phyloP scores from a whole-genome alignment of 495 filamentous ascomycete species.

The Xylaria sp. region DNA sequence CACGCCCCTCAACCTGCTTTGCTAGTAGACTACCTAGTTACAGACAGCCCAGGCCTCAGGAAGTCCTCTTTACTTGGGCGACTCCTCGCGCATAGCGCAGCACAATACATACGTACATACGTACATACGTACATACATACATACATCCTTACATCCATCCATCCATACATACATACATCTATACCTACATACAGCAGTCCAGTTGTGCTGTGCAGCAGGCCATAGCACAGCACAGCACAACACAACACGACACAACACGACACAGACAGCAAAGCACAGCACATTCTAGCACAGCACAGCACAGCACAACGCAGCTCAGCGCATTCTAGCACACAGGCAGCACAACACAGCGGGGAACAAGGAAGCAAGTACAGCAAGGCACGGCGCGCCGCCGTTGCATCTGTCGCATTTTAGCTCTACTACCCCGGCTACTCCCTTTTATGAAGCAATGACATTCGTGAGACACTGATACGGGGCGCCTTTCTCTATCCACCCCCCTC shows the following conservation, averaged over 20 bases:
- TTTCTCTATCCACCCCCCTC: constrained; percentile 42
- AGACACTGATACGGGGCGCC: constrained; percentile 46
- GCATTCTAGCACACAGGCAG: constrained; percentile 22
- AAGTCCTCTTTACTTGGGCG: constrained; percentile 28
- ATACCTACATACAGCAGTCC: too few species aligned
- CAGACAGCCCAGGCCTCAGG: constrained; percentile 18
- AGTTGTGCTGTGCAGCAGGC: constrained; percentile 20
- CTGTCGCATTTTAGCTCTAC: constrained; percentile 32
- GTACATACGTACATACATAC: too few species aligned
- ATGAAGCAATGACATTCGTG: constrained; percentile 43
- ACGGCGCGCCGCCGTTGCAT: constrained; percentile 22
- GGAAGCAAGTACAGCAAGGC: constrained; percentile 15
- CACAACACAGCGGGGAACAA: constrained; percentile 37
- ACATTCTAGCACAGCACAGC: constrained; percentile 17
- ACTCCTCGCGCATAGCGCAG: constrained; percentile 26
- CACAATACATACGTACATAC: constrained; percentile 22
- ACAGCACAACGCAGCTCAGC: constrained; percentile 30
- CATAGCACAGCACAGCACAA: constrained; percentile 25
- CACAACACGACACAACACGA: constrained; percentile 28
- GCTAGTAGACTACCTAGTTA: constrained; percentile 22
- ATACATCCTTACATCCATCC: too few species aligned
- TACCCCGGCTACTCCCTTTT: constrained; percentile 37
- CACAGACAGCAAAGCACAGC: too few species aligned
- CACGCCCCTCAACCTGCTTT: constrained; percentile 23
- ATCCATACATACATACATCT: too few species aligned